phyloP scores from a whole-genome alignment of 1,284 basidiomycete species.

The Malassezia globosa region DNA sequence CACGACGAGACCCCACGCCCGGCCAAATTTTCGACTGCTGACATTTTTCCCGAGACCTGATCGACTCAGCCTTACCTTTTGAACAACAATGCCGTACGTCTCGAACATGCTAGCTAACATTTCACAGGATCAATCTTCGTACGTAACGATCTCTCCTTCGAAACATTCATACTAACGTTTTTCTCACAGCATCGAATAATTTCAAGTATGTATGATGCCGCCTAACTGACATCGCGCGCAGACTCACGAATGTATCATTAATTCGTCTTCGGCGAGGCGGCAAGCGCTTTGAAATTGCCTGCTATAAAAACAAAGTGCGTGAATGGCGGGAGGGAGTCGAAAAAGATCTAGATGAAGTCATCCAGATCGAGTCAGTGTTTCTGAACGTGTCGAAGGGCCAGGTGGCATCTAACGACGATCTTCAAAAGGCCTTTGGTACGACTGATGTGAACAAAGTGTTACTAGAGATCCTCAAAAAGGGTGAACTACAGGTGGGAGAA shows the following conservation, averaged over 20 bases:
- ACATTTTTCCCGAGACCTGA: too few species aligned
- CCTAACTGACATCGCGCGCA: conserved; percentile 4
- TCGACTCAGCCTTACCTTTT: neutral
- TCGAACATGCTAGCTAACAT: neutral
- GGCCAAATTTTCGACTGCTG: neutral
- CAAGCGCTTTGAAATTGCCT: conserved; percentile 97
- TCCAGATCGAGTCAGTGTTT: conserved; percentile 94
- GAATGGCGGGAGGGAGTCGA: conserved; percentile 93
- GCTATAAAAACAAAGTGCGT: conserved; percentile 98
- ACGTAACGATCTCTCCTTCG: neutral
- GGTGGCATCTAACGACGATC: conserved; percentile 74
- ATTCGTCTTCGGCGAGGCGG: conserved; percentile 91
- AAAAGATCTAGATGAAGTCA: conserved; percentile 84
- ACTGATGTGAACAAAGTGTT: conserved; percentile 63
- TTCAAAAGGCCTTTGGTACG: conserved; percentile 80
- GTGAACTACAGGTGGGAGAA: conserved; percentile 91
- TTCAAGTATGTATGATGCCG: conserved; percentile 29
- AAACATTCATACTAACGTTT: neutral
- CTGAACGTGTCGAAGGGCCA: conserved; percentile 93
- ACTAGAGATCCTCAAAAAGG: conserved; percentile 87
- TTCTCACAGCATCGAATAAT: conserved; percentile 33
- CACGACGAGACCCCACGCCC: too few species aligned
- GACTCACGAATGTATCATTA: conserved; percentile 84
- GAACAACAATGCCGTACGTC: conserved; percentile 11
- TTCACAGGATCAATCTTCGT: conserved; percentile 19